Base-by-base conservation (phyloP, 495 filamentous ascomycete genomes). In the Aspergillus sclerotiicarbonarius region DNA sequence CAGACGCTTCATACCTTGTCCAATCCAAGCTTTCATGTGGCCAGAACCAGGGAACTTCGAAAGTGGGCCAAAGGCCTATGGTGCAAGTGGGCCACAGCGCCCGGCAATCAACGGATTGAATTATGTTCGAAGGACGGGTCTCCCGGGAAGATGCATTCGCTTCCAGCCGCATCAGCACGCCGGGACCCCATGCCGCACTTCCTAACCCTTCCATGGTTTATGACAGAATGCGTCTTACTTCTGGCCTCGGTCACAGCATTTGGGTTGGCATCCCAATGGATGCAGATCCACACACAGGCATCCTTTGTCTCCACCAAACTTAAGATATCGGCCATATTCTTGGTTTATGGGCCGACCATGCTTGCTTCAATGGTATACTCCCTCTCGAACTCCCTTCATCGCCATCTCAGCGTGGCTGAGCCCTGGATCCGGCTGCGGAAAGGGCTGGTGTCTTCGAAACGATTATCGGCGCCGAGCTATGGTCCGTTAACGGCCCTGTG, bases 301-400 rank as follows among this genome's bases (percentile, higher is more conserved):
- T n/a, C n/a, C n/a, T n/a, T n/a, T n/a, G n/a, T n/a, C n/a, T n/a
- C n/a, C n/a, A n/a, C n/a, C n/a, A n/a, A n/a, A n/a, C n/a, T n/a
- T n/a, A n/a, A n/a, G n/a, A n/a, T n/a, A n/a, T 46, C 44, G 3
- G 44, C 44, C 3, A 21, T 58, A 0, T 68, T 64, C 8, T 41
- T 70, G 4, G 46, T 62, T 1, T 68, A 60, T 18, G 63, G 61
- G 0, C 66, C 68, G 0, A 65, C 63, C 13, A 52, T 63, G 0
- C 56, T 71, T n/a, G 60, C 68, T 0, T 71, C 66, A 1, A 61
- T 65, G 18, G 61, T 71, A 7, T 60, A 60, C 29, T 55, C 64
- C 0, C 61, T 68, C 2, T 51, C 67, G n/a, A 51, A 44, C 4
- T 71, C 68, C 0, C 53, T 65, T 6, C 62, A 60, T 29, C 64